These are phyloP conservation scores for Alternaria brassicicola DNA, from an alignment of 2,329 filamentous ascomycete genomes.

Conservation along the genomic window DNA sequence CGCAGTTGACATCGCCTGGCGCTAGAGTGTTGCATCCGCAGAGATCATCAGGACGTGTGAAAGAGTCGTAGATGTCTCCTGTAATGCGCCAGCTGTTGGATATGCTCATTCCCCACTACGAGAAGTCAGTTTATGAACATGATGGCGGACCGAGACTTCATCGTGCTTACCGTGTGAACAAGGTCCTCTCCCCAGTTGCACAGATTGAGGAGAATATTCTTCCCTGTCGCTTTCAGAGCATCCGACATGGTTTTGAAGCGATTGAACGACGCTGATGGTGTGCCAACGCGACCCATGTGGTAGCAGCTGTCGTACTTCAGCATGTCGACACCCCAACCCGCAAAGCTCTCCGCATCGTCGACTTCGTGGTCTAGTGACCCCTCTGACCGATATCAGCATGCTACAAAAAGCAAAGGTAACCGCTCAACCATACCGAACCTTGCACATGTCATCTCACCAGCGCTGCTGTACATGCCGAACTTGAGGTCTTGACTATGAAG, in stretches of 20 bases:
- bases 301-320: slow-evolving; percentile 49
- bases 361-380: slow-evolving; percentile 36
- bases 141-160: not conserved
- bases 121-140: slow-evolving; percentile 1
- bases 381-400: slow-evolving; percentile 15
- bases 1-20: slow-evolving; percentile 33
- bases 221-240: slow-evolving; percentile 30
- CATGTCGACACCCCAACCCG: slow-evolving; percentile 45
- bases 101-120: slow-evolving; percentile 42
- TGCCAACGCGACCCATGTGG: slow-evolving; percentile 36
- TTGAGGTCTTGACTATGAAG: slow-evolving; percentile 58
- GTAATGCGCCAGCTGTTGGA: slow-evolving; percentile 46
- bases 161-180: slow-evolving; percentile 31
- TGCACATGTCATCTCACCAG: slow-evolving; percentile 60
- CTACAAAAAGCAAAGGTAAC: not conserved
- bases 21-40: slow-evolving; percentile 35
- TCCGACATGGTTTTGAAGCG: slow-evolving; percentile 38
- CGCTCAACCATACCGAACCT: slow-evolving; percentile 54
- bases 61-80: slow-evolving; percentile 40
- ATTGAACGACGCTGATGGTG: slow-evolving; percentile 33
- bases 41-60: slow-evolving; percentile 35
- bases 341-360: slow-evolving; percentile 36
- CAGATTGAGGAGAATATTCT: slow-evolving; percentile 36
- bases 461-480: slow-evolving; percentile 67
- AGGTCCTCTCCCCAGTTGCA: slow-evolving; percentile 47